These are phyloP conservation scores for Trichoderma koningii DNA, from an alignment of 2,329 filamentous ascomycete genomes.

Conservation along the genomic window DNA sequence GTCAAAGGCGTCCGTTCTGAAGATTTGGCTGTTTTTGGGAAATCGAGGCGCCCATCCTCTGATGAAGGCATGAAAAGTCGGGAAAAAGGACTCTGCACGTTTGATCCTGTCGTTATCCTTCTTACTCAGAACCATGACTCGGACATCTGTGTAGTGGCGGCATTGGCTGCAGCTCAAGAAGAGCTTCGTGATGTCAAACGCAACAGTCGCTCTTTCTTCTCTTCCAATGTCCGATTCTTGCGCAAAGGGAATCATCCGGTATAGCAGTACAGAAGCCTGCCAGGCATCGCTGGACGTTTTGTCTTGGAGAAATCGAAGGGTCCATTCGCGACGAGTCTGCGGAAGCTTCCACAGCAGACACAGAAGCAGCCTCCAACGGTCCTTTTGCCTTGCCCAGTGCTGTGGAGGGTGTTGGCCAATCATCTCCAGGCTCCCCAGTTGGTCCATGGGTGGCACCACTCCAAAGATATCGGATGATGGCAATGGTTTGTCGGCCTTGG, in stretches of 20 bases:
- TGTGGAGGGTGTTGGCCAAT: slow-evolving; percentile 31
- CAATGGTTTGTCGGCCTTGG: background rate
- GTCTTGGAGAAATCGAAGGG: slow-evolving; percentile 34
- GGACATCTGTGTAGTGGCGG: slow-evolving; percentile 32
- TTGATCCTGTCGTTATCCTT: slow-evolving; percentile 31
- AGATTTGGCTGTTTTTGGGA: slow-evolving; percentile 41
- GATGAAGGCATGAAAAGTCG: slow-evolving; percentile 37
- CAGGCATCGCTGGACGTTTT: slow-evolving; percentile 31
- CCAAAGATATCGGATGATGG: background rate
- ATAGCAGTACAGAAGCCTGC: slow-evolving; percentile 6
- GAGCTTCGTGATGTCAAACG: slow-evolving; percentile 38
- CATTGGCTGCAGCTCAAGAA: slow-evolving; percentile 39
- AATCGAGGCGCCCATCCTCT: slow-evolving; percentile 34
- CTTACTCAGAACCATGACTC: slow-evolving; percentile 29
- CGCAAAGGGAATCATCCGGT: background rate
- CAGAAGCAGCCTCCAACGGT: slow-evolving; percentile 38
- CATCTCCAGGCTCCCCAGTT: slow-evolving; percentile 29
- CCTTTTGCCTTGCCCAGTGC: slow-evolving; percentile 36
- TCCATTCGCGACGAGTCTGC: slow-evolving; percentile 35
- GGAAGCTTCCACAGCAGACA: slow-evolving; percentile 38
- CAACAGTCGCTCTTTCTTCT: slow-evolving; percentile 28
- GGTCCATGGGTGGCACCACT: slow-evolving; percentile 31
- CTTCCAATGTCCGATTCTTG: slow-evolving; percentile 10
- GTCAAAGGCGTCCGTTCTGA: slow-evolving; percentile 33
- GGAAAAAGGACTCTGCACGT: slow-evolving; percentile 29